Evolutionary conservation across 495 filamentous ascomycete species (phyloP).

Genomic region (Podospora comata): DNA sequence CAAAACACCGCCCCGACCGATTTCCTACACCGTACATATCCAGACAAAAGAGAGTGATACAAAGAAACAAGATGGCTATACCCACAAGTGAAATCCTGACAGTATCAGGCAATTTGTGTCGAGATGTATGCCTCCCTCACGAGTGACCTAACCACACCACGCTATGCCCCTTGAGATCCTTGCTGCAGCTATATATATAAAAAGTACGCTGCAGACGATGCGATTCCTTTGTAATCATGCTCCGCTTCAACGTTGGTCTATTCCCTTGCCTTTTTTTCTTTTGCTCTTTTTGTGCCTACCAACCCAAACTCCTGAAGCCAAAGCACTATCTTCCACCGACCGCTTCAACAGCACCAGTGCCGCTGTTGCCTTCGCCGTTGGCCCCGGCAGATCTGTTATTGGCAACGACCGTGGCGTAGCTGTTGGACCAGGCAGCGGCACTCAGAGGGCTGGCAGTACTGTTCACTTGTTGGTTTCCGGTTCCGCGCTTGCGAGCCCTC

Average conservation of each 20-base stretch:
- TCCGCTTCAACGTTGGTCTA: neutral
- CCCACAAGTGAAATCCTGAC: neutral
- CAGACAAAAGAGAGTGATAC: conserved; percentile 1
- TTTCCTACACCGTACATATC: conserved; percentile 6
- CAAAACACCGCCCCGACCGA: neutral
- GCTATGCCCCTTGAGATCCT: neutral
- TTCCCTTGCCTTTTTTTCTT: neutral
- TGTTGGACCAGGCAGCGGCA: conserved; percentile 30
- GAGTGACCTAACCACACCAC: conserved; percentile 1
- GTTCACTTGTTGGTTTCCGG: conserved; percentile 24
- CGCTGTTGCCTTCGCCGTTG: conserved; percentile 17
- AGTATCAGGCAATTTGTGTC: neutral
- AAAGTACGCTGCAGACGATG: neutral
- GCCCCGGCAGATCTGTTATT: conserved; percentile 27
- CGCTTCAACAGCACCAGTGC: conserved; percentile 20
- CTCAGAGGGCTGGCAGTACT: conserved; percentile 30
- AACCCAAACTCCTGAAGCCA: neutral
- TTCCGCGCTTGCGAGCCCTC: conserved; percentile 42
- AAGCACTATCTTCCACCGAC: conserved; percentile 24
- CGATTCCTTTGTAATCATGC: neutral
- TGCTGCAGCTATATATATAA: conserved; percentile 3
- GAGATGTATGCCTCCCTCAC: conserved; percentile 13
- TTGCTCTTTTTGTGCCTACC: neutral
- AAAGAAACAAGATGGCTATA: neutral
- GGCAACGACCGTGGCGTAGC: conserved; percentile 39